Evolutionary conservation across 768 basidiomycete genomes (phyloP).

Genomic region (Trametes elegans): DNA sequence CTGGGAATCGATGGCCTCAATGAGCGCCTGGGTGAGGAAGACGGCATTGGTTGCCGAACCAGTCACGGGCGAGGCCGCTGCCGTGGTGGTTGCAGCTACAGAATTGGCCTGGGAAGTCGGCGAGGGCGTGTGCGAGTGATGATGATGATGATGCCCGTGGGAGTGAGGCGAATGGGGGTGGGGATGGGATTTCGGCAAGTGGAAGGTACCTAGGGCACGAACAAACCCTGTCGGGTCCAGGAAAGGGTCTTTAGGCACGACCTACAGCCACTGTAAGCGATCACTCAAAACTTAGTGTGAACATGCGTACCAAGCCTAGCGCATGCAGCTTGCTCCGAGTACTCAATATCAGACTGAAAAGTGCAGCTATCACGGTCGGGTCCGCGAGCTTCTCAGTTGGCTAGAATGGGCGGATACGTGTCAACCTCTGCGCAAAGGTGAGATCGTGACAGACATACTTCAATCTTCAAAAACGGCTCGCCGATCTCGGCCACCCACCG

Average conservation of each 20-base stretch:
- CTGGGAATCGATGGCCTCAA: slow-evolving; percentile 45
- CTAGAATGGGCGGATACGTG: slow-evolving; percentile 33
- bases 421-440: no score
- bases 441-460: no score
- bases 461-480: slow-evolving; percentile 56
- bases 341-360: slow-evolving; percentile 67
- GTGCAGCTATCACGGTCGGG: slow-evolving; percentile 65
- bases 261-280: slow-evolving; percentile 19
- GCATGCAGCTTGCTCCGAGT: slow-evolving; percentile 68
- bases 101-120: slow-evolving; percentile 16
- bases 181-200: slow-evolving; percentile 23
- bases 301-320: slow-evolving; percentile 38
- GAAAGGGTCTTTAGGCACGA: slow-evolving; percentile 76
- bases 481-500: slow-evolving; percentile 69
- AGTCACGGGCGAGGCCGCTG: slow-evolving; percentile 1
- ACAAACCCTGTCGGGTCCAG: slow-evolving; percentile 62
- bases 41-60: not conserved
- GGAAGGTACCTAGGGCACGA: slow-evolving; percentile 41
- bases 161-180: slow-evolving; percentile 19
- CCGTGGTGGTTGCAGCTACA: not conserved
- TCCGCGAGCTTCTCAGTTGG: slow-evolving; percentile 73
- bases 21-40: slow-evolving; percentile 43
- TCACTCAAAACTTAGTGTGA: not conserved
- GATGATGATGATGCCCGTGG: not conserved
- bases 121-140: slow-evolving; percentile 9